Base-by-base conservation (phyloP, 192 early-diverging fungal genomes). In the Coemansia sp. region DNA sequence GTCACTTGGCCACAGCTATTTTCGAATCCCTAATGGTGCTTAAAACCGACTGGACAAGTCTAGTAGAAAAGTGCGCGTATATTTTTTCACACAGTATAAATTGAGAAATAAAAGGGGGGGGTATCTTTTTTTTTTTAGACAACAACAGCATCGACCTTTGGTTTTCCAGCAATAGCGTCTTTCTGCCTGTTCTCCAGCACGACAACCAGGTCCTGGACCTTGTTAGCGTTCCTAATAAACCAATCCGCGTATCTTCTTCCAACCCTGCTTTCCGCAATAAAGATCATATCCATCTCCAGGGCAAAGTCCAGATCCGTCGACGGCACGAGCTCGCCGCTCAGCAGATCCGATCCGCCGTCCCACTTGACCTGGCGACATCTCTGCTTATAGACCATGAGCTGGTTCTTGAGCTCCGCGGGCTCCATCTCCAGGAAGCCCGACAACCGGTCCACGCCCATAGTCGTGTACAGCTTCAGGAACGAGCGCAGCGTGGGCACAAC, bases 381-480 rank as follows among this genome's bases (percentile, higher is more conserved):
- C 82, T 95, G 95, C 88, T 98, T 98, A 83, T 93, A 93, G 51
- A 96, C 87, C 82, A 98, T 84, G 55, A 98, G 85, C 79, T 94
- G 92, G 42, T 89, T 92, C 72, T 90, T 89, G 31, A 95, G 85
- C 73, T 94, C 90, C 29, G 91, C 89, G 9, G 92, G 83, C n/a
- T 90, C 89, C 69, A 91, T 86, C 38, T 96, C 94, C 55, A 98
- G 70, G 78, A 97, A 95, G 32, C 88, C 85, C 10, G 94, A 91
- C 64, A 98, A 83, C 71, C 96, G 94, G 63, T 92, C 91, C 41
- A 94, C 87, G 14, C 88, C 89, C 88, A 98, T 90, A 37, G 94
- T 92, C 3, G 94, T 95, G 86, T 98, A 98, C 53, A 98, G 86
- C 86, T 95, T 97, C 58, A 98, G 84, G 90, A 93, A 97, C 31